These are phyloP conservation scores for Ilyonectria robusta DNA, from an alignment of 2,329 filamentous ascomycete species.

Conservation along the genomic window DNA sequence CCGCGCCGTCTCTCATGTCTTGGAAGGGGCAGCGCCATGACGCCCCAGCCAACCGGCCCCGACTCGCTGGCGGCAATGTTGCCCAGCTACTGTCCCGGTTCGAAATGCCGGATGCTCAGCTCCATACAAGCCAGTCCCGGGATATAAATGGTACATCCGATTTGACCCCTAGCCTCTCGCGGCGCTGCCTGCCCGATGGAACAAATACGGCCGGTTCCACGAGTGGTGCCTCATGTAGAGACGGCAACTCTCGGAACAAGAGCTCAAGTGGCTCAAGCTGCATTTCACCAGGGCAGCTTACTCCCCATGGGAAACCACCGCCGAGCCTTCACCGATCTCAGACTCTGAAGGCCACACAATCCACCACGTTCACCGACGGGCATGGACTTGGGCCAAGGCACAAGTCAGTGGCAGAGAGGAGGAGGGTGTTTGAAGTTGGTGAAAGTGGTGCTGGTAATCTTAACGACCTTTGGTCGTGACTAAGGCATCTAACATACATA, in stretches of 20 bases:
- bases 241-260: constrained; percentile 10
- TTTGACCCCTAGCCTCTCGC: background rate
- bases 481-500: constrained; percentile 4
- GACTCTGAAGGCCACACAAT: constrained; percentile 31
- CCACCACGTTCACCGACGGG: constrained; percentile 9
- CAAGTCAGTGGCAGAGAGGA: constrained; percentile 45
- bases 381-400: constrained; percentile 26
- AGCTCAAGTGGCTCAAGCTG: constrained; percentile 19
- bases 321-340: constrained; percentile 25
- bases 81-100: constrained; percentile 55
- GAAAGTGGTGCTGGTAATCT: constrained; percentile 21
- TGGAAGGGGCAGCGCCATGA: constrained; percentile 29
- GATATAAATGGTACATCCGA: background rate
- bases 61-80: constrained; percentile 36
- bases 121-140: constrained; percentile 13
- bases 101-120: constrained; percentile 48
- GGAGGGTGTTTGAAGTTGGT: constrained; percentile 40
- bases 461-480: background rate
- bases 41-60: constrained; percentile 17
- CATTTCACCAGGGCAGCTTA: constrained; percentile 24
- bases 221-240: background rate
- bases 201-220: background rate
- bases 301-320: background rate
- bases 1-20: constrained; percentile 14
- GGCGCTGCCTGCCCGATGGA: background rate